A percentile compares a stretch with the other conserved stretches of the same genome.
phyloP scores from a whole-genome alignment of 768 basidiomycete genomes.

The Leccinum broughii region DNA sequence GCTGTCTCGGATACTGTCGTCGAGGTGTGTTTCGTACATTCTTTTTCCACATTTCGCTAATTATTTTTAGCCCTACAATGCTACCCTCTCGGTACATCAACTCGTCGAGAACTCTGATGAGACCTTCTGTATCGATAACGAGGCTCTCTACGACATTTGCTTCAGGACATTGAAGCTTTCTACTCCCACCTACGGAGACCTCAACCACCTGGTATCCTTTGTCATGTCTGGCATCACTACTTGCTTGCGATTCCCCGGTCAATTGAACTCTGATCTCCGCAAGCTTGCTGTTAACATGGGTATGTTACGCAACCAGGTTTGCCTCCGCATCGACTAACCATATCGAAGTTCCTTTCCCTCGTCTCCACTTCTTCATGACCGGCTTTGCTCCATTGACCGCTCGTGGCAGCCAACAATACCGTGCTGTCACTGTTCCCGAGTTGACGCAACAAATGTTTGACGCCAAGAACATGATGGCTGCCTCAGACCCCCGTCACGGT shows the following conservation, averaged over 20 bases:
- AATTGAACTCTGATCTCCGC: constrained; percentile 97
- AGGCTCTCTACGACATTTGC: constrained; percentile 99
- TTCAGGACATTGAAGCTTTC: constrained; percentile 96
- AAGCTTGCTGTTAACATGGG: constrained; percentile 99
- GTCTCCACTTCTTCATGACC: constrained; percentile 99
- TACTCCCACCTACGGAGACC: constrained; percentile 94
- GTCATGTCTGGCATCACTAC: constrained; percentile 99
- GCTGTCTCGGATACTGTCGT: constrained; percentile 99
- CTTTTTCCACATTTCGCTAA: constrained; percentile 3
- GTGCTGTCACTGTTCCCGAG: constrained; percentile 96
- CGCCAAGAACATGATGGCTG: constrained; percentile 99
- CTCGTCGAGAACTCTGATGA: constrained; percentile 99
- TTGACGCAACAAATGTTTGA: constrained; percentile 99
- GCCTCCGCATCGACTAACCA: constrained; percentile 4
- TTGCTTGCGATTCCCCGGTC: constrained; percentile 99
- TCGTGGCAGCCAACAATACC: constrained; percentile 92
- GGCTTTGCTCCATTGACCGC: constrained; percentile 95
- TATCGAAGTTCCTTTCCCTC: constrained; percentile 86
- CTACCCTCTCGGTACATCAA: constrained; percentile 97
- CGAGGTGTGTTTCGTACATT: constrained; percentile 52
- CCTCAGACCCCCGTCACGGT: constrained; percentile 94
- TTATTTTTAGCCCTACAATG: constrained; percentile 86
- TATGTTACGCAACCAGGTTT: constrained; percentile 35
- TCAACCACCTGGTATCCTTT: constrained; percentile 96
- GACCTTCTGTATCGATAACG: constrained; percentile 99